Conservation (phyloP, 164 flowering plant species). For the Chloranthus sessilifolius region DNA sequence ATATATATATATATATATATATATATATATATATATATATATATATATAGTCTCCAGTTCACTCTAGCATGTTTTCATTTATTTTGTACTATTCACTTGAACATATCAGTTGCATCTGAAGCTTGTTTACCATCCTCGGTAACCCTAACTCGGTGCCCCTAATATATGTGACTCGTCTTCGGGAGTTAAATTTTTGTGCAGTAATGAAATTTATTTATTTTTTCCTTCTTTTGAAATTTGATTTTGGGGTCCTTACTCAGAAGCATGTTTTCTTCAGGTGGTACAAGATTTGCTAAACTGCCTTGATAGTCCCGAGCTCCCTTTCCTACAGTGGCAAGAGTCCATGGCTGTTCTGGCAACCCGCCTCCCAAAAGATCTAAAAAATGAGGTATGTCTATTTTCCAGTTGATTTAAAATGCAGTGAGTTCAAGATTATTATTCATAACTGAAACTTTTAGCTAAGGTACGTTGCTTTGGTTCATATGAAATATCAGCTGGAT, state of each 20-base stretch:
- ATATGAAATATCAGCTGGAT: conserved; percentile 58
- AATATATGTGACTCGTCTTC: no score
- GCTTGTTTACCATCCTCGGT: no score
- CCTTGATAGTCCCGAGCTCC: conserved; percentile 97
- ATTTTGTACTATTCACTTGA: no score
- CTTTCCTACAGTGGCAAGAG: conserved; percentile 99
- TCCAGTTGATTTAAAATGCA: background rate
- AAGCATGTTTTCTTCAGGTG: conserved; percentile 42
- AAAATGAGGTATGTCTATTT: conserved; percentile 45
- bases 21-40: no score
- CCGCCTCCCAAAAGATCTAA: conserved; percentile 90
- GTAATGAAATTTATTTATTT: background rate
- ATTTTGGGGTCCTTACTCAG: background rate
- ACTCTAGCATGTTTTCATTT: no score
- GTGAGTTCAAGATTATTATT: conserved; percentile 7
- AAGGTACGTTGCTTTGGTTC: conserved; percentile 5
- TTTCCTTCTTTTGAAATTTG: background rate
- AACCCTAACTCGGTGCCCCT: no score
- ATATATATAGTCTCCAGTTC: no score
- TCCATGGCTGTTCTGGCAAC: conserved; percentile 85
- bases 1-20: no score
- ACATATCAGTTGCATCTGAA: no score
- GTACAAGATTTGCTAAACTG: conserved; percentile 86
- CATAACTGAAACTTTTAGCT: background rate
- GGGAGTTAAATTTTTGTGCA: background rate